A percentile compares a stretch with the other conserved stretches of the same genome.
phyloP scores from a whole-genome alignment of 2,329 filamentous ascomycete species.

The Aspergillus proliferans region DNA sequence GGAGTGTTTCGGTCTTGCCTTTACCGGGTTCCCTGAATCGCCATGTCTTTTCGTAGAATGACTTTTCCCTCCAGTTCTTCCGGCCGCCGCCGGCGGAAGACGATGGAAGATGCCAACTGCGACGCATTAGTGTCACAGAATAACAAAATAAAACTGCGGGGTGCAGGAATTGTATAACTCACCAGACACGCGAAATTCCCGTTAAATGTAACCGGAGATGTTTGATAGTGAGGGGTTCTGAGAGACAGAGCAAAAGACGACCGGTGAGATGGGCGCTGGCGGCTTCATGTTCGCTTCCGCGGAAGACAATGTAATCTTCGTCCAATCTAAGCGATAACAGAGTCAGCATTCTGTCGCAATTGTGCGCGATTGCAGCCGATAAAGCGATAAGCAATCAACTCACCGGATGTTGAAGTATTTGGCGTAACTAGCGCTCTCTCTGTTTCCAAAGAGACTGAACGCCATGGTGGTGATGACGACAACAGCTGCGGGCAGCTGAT shows the following conservation, averaged over 20 bases:
- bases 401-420: conserved; percentile 47
- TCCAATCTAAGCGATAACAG: conserved; percentile 55
- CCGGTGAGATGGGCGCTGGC: conserved; percentile 70
- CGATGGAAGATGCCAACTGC: conserved; percentile 31
- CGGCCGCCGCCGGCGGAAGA: conserved; percentile 31
- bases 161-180: conserved; percentile 32
- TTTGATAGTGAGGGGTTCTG: conserved; percentile 62
- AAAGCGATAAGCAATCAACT: conserved; percentile 6
- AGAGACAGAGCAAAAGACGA: conserved; percentile 66
- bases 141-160: too few species aligned
- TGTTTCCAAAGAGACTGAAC: conserved; percentile 41
- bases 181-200: conserved; percentile 64
- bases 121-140: not conserved
- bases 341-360: not conserved
- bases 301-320: conserved; percentile 71
- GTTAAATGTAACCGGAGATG: conserved; percentile 66
- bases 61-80: conserved; percentile 37
- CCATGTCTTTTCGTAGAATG: conserved; percentile 66
- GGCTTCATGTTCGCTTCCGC: conserved; percentile 68
- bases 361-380: not conserved
- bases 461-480: conserved; percentile 29
- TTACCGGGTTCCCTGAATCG: conserved; percentile 54
- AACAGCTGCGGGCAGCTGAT: conserved; percentile 15
- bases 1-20: conserved; percentile 51
- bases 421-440: conserved; percentile 38